phyloP scores from a whole-genome alignment of 1,284 basidiomycete genomes.

The Ganoderma boninense region DNA sequence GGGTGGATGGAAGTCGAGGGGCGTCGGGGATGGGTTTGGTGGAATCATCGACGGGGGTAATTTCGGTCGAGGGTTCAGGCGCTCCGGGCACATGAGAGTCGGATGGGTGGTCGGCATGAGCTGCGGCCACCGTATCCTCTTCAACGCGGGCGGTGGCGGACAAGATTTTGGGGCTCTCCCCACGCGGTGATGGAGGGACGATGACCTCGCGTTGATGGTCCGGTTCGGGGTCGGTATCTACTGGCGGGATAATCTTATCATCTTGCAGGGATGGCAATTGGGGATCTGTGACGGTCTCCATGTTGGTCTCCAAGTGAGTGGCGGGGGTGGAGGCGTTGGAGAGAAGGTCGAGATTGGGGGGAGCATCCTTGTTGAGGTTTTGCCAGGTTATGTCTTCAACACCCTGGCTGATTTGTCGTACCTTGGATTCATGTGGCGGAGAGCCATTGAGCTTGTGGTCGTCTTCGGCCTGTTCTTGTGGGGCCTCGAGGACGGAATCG shows the following conservation, averaged over 20 bases:
- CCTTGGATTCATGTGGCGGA: slow-evolving; percentile 75
- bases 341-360: slow-evolving; percentile 9
- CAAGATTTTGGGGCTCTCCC: slow-evolving; percentile 35
- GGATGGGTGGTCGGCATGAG: slow-evolving; percentile 37
- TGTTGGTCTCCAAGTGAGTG: neutral
- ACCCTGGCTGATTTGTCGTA: slow-evolving; percentile 78
- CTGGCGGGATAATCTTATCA: neutral
- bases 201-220: neutral
- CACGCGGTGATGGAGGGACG: slow-evolving; percentile 22
- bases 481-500: slow-evolving; percentile 58
- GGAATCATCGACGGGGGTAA: slow-evolving; percentile 1
- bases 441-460: slow-evolving; percentile 56
- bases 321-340: slow-evolving; percentile 22
- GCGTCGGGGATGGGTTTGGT: neutral
- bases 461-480: slow-evolving; percentile 65
- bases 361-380: slow-evolving; percentile 50
- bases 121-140: slow-evolving; percentile 38
- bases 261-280: neutral
- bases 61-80: slow-evolving; percentile 17
- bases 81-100: slow-evolving; percentile 30
- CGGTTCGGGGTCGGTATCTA: neutral
- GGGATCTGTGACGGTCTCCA: slow-evolving; percentile 5
- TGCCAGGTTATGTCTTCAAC: slow-evolving; percentile 80
- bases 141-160: slow-evolving; percentile 33
- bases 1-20: slow-evolving; percentile 22